phyloP scores from a whole-genome alignment of 139 green algal species.

The Coccomyxa sp. region DNA sequence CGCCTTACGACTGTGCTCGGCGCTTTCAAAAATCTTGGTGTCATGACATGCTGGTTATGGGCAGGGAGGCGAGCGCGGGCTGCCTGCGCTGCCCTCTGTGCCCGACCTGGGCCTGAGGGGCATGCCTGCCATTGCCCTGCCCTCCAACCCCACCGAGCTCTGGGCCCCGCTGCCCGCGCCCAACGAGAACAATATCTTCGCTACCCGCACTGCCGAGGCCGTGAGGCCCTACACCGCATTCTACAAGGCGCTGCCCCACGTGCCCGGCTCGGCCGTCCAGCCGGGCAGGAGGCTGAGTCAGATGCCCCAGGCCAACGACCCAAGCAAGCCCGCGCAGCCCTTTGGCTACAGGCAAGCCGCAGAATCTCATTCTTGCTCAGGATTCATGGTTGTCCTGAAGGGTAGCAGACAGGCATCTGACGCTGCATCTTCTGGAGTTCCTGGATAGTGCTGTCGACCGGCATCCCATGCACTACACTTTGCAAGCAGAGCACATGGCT shows the following conservation, averaged over 20 bases:
- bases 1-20: too few species aligned
- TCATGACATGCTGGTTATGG: too few species aligned
- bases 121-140: neutral
- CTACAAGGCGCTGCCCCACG: neutral
- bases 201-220: neutral
- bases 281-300: neutral
- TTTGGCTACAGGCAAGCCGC: too few species aligned
- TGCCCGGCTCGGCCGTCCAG: neutral
- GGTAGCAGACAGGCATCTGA: neutral
- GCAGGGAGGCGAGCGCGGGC: too few species aligned
- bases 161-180: neutral
- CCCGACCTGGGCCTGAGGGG: neutral
- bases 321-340: too few species aligned
- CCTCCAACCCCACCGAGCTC: neutral
- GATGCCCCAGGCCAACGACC: neutral
- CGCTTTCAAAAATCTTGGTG: too few species aligned
- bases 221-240: neutral
- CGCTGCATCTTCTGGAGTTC: neutral
- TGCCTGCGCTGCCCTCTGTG: neutral
- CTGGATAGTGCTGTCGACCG: neutral
- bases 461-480: neutral
- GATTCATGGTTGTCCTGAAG: neutral
- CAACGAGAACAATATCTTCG: neutral
- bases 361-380: neutral
- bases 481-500: neutral